These are phyloP conservation scores for Leccinum variicolor DNA, from an alignment of 768 basidiomycete species.

Conservation along the genomic window DNA sequence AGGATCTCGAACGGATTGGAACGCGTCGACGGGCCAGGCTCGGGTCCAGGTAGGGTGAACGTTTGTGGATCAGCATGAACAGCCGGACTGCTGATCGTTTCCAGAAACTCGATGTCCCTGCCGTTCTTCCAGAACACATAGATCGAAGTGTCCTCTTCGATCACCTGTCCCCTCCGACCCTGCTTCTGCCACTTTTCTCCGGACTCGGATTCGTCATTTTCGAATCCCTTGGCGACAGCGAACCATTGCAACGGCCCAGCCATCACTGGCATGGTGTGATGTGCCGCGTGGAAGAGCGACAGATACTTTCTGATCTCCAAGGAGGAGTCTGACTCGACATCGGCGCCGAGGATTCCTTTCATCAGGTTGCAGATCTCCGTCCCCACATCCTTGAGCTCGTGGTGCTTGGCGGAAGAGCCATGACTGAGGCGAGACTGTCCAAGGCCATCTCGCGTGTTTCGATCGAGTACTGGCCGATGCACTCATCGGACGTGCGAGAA, in stretches of 20 bases:
- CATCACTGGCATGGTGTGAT: conserved; percentile 42
- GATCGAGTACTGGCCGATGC: conserved; percentile 58
- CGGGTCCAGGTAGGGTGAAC: not conserved
- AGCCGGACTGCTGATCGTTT: conserved; percentile 1
- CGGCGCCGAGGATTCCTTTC: conserved; percentile 34
- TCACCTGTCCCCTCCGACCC: conserved; percentile 24
- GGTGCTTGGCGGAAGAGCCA: conserved; percentile 32
- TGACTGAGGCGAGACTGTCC: conserved; percentile 41
- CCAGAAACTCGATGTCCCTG: conserved; percentile 47
- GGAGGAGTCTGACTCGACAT: conserved; percentile 33
- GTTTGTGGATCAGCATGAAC: too few relatives aligned
- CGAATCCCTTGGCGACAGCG: conserved; percentile 13
- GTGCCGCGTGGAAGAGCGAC: conserved; percentile 44
- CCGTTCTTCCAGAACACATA: conserved; percentile 53
- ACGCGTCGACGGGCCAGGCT: not conserved
- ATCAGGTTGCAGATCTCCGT: conserved; percentile 46
- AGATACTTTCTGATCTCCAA: conserved; percentile 44
- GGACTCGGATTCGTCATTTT: conserved; percentile 12
- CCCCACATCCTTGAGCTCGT: conserved; percentile 43
- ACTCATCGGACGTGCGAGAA: conserved; percentile 58
- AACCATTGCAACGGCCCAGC: conserved; percentile 49
- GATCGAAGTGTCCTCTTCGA: conserved; percentile 25
- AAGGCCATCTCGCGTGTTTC: conserved; percentile 50
- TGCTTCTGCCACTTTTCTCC: conserved; percentile 35
- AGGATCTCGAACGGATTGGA: conserved; percentile 20